phyloP scores from a whole-genome alignment of 202 grass and related monocot species.

The Hordeum pubiflorum region DNA sequence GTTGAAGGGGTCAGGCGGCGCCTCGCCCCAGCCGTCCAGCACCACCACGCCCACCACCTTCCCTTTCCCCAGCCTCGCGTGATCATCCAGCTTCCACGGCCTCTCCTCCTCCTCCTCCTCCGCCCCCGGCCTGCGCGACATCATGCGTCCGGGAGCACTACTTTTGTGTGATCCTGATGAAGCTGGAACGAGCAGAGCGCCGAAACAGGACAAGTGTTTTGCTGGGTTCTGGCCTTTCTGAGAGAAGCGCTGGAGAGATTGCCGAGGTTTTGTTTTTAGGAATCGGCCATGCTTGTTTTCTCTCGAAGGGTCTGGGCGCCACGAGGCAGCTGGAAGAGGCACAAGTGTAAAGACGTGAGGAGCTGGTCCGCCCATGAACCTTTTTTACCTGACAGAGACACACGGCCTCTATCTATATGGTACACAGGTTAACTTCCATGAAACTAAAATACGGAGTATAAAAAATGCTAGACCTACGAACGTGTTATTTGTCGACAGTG shows the following conservation, averaged over 20 bases:
- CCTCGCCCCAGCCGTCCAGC: slow-evolving; percentile 59
- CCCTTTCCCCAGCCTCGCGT: slow-evolving; percentile 37
- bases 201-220: neutral
- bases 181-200: neutral
- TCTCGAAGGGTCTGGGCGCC: slow-evolving; percentile 23
- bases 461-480: too few species aligned
- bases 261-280: neutral
- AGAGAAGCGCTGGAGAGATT: too few species aligned
- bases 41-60: slow-evolving; percentile 54
- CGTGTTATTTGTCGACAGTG: too few species aligned
- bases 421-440: too few species aligned
- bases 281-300: neutral
- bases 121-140: slow-evolving; percentile 14
- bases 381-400: slow-evolving; percentile 12
- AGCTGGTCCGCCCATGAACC: neutral
- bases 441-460: too few species aligned
- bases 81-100: slow-evolving; percentile 44
- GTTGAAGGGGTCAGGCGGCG: slow-evolving; percentile 48
- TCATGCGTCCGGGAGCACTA: neutral
- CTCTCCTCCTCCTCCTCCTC: neutral
- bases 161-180: neutral
- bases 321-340: neutral
- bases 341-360: neutral
- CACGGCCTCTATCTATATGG: neutral
- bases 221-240: neutral